Percentiles rank a stretch among this genome's conserved stretches.
Conservation (phyloP, 345 rosid species). For the Brassica juncea region DNA sequence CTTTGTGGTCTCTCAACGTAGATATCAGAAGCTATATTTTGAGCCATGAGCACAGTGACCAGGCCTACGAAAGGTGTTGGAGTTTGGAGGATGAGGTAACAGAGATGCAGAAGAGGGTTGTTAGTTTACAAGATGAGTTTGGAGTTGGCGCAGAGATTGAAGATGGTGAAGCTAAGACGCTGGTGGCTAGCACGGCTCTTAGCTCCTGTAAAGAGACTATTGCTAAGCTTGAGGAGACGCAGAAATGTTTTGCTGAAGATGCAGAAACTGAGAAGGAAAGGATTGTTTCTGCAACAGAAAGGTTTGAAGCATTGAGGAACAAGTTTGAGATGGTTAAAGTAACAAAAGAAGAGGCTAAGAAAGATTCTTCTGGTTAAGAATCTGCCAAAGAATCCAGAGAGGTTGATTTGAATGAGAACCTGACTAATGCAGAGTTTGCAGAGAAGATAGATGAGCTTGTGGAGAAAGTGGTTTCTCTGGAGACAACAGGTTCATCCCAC, state of each 20-base stretch:
- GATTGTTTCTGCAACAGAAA: slow-evolving; percentile 47
- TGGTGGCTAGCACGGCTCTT: slow-evolving; percentile 74
- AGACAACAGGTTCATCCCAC: slow-evolving; percentile 61
- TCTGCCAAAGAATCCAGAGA: slow-evolving; percentile 31
- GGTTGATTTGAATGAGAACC: slow-evolving; percentile 25
- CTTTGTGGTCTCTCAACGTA: neutral
- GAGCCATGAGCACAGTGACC: slow-evolving; percentile 42
- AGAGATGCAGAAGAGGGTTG: slow-evolving; percentile 59
- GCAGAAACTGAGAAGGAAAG: slow-evolving; percentile 48
- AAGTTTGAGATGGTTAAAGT: slow-evolving; percentile 39
- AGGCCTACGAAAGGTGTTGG: slow-evolving; percentile 49
- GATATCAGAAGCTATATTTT: slow-evolving; percentile 19
- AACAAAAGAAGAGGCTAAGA: slow-evolving; percentile 18
- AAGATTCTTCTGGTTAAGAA: neutral
- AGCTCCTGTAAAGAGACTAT: slow-evolving; percentile 71
- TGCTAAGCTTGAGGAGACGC: slow-evolving; percentile 58
- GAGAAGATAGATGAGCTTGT: slow-evolving; percentile 76
- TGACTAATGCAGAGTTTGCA: slow-evolving; percentile 44
- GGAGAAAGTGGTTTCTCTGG: slow-evolving; percentile 62
- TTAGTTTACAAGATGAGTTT: slow-evolving; percentile 74
- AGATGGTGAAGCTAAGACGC: slow-evolving; percentile 68
- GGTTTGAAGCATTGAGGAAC: slow-evolving; percentile 48
- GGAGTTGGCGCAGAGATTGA: slow-evolving; percentile 57
- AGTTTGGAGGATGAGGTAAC: slow-evolving; percentile 53
- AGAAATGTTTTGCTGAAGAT: slow-evolving; percentile 54